These are phyloP conservation scores for Aspergillus melleus DNA, from an alignment of 2,329 filamentous ascomycete genomes.

Conservation along the genomic window DNA sequence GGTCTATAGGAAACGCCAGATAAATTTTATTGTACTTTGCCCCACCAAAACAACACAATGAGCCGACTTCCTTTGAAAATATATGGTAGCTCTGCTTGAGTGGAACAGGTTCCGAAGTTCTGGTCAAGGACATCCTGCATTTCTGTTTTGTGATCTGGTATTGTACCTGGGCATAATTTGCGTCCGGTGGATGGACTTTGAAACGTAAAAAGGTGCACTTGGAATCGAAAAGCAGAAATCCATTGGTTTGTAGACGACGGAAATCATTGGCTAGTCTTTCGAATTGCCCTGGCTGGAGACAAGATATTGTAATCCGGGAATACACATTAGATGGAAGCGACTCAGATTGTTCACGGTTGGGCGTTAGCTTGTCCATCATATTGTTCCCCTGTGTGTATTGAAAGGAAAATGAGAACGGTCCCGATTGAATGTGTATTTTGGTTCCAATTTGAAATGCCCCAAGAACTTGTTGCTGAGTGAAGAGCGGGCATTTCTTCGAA, in stretches of 20 bases:
- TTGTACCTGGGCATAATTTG: background rate
- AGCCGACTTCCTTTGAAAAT: too few species aligned
- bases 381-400: background rate
- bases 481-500: background rate
- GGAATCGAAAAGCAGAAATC: background rate
- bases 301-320: conserved; percentile 5
- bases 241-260: background rate
- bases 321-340: background rate
- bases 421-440: conserved; percentile 6
- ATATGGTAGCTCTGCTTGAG: too few species aligned
- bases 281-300: background rate
- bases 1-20: too few species aligned
- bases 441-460: background rate
- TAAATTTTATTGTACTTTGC: too few species aligned
- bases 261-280: background rate
- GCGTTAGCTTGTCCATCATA: conserved; percentile 1
- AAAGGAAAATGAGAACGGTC: conserved; percentile 9
- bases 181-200: background rate
- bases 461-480: background rate
- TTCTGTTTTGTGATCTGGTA: background rate
- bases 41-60: too few species aligned
- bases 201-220: background rate
- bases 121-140: background rate
- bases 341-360: background rate
- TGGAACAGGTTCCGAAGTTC: background rate